phyloP scores from a whole-genome alignment of 257 asterid genomes.

The Euphrasia confusa region DNA sequence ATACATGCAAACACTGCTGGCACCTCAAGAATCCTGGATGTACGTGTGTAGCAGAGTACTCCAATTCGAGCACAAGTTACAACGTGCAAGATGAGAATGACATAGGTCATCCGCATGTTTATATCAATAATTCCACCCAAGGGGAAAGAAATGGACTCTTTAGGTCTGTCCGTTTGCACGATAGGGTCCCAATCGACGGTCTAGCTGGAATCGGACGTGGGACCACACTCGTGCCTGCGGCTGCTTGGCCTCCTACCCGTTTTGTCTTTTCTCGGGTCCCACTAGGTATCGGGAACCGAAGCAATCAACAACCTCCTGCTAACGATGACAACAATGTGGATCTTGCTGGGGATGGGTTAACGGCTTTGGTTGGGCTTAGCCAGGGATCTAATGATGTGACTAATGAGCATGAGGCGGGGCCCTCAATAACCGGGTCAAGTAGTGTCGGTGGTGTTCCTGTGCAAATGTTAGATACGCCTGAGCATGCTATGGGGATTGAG shows the following conservation, averaged over 20 bases:
- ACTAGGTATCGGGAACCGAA: slow-evolving; percentile 77
- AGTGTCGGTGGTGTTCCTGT: slow-evolving; percentile 39
- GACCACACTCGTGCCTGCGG: slow-evolving; percentile 66
- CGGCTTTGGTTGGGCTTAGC: slow-evolving; percentile 96
- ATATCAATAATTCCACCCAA: slow-evolving; percentile 62
- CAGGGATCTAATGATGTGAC: slow-evolving; percentile 55
- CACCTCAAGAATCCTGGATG: slow-evolving; percentile 54
- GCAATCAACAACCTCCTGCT: slow-evolving; percentile 34
- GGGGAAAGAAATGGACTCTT: slow-evolving; percentile 72
- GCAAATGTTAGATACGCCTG: slow-evolving; percentile 65
- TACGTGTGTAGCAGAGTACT: slow-evolving; percentile 39
- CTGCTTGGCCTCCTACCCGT: slow-evolving; percentile 96
- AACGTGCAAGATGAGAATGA: slow-evolving; percentile 67
- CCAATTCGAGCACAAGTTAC: slow-evolving; percentile 62
- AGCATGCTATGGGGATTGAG: slow-evolving; percentile 14
- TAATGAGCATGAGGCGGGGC: slow-evolving; percentile 16
- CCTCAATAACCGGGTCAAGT: slow-evolving; percentile 26
- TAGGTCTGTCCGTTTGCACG: slow-evolving; percentile 84
- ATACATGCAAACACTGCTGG: slow-evolving; percentile 86
- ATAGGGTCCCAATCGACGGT: slow-evolving; percentile 87
- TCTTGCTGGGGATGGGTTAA: slow-evolving; percentile 83
- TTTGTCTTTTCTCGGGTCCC: slow-evolving; percentile 97
- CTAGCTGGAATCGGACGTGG: slow-evolving; percentile 97
- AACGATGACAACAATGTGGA: slow-evolving; percentile 67
- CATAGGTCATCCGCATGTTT: slow-evolving; percentile 53